Base-by-base conservation (phyloP, 164 flowering plant genomes). In the Vitis amurensis region DNA sequence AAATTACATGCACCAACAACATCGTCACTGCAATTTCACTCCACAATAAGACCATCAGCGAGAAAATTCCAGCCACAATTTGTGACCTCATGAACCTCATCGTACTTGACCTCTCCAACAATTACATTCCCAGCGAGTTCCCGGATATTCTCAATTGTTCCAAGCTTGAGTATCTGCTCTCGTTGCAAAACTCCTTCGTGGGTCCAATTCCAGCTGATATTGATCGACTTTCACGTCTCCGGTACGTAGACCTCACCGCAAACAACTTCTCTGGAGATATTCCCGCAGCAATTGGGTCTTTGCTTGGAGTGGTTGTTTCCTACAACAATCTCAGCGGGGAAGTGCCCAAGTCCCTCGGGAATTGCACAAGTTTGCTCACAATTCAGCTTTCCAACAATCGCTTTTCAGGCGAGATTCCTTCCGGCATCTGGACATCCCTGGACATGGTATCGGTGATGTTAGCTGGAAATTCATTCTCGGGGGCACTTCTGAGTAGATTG, bases 181-280 rank as follows among this genome's bases (percentile, higher is more conserved):
- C 92, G 19, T 84, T 90, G 0, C 78, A 80, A 64, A 94, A 91
- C 73, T 70, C 55, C 53, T 84, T 94, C 53, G 86, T 80, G 50
- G 97, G 95, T 6, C 57, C 64, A 0, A 63, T 94, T 23, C 97
- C 97, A 3, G 57, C 51, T 8, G 87, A 85, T 17, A 77, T 94
- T 37, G 70, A 84, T 74, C 77, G 76, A 29, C 61, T 94, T 8
- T 70, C 85, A 0, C 8, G 17, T 12, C 84, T 94, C 57, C 61
- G 16, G 7, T 56, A 37, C 71, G 72, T 92, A 49, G 68, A 83
- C 59, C 76, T 94, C 53, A 69, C 75, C 1, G 86, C 51, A 0
- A 94, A 94, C 75, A 87, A 88, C 69, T 92, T 91, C 82, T 61
- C 95, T 55, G 93, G 93, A n/a, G 78, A 88, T 55, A 81, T 94